A percentile compares a stretch with the other conserved stretches of the same genome.
Evolutionary conservation across 2,329 filamentous ascomycete species (phyloP).

Genomic region (Ophiocordyceps australis): DNA sequence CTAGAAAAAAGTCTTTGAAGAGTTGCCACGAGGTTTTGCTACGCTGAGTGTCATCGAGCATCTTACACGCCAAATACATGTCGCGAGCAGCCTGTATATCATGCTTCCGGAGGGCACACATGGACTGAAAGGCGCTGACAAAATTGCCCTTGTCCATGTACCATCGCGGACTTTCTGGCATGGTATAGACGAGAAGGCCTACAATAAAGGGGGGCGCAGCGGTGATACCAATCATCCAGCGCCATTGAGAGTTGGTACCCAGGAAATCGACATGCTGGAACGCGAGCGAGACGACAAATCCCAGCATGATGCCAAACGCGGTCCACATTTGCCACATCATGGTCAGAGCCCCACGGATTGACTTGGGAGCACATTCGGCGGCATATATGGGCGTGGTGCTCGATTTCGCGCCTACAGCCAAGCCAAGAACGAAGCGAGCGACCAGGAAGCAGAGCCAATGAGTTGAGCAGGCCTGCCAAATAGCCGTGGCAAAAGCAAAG

Average conservation of each 20-base stretch:
- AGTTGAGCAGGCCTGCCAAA: constrained; percentile 8
- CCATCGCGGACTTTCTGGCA: constrained; percentile 40
- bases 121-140: constrained; percentile 29
- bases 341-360: constrained; percentile 53
- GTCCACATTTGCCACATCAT: constrained; percentile 48
- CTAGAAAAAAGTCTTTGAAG: constrained; percentile 17
- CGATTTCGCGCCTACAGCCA: constrained; percentile 49
- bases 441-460: constrained; percentile 29
- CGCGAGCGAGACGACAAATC: constrained; percentile 18
- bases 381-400: constrained; percentile 52
- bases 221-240: constrained; percentile 43
- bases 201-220: constrained; percentile 33
- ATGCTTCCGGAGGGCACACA: constrained; percentile 32
- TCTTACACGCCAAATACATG: constrained; percentile 25
- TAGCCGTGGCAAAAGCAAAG: constrained; percentile 4
- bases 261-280: constrained; percentile 14
- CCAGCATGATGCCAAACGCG: constrained; percentile 20
- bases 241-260: constrained; percentile 23
- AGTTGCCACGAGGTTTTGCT: constrained; percentile 13
- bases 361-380: constrained; percentile 49
- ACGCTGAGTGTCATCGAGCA: neutral
- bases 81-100: constrained; percentile 39
- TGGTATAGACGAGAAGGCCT: constrained; percentile 38
- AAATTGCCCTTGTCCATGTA: constrained; percentile 29
- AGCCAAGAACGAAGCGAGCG: constrained; percentile 46